These are phyloP conservation scores for Erodium trifolium DNA, from an alignment of 441 rosid species.

Conservation along the genomic window DNA sequence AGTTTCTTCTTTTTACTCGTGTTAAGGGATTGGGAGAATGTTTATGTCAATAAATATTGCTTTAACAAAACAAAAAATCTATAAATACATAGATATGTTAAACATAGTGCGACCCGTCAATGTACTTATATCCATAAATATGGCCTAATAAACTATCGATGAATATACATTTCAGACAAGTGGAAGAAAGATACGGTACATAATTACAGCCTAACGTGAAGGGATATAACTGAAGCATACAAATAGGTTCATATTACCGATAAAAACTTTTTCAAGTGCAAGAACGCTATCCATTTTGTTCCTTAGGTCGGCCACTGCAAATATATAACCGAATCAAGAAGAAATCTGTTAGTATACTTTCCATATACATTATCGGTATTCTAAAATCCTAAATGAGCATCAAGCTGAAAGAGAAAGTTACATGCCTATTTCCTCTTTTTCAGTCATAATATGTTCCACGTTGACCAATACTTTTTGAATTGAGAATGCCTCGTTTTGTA, in stretches of 20 bases:
- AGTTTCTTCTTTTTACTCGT: neutral
- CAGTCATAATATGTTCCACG: constrained; percentile 47
- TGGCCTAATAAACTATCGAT: neutral
- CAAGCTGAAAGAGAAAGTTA: constrained; percentile 22
- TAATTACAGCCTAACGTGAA: constrained; percentile 4
- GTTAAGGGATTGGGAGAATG: neutral
- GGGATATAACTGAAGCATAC: constrained; percentile 14
- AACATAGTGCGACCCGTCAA: neutral
- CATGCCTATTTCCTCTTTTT: constrained; percentile 80
- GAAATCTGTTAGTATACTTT: neutral
- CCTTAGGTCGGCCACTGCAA: constrained; percentile 53
- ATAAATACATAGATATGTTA: neutral
- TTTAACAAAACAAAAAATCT: neutral
- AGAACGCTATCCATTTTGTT: constrained; percentile 54
- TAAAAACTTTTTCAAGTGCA: constrained; percentile 41
- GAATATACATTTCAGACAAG: neutral
- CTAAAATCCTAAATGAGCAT: constrained; percentile 12
- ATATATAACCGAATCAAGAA: constrained; percentile 18
- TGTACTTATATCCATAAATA: neutral
- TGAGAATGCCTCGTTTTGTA: constrained; percentile 63
- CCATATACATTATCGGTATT: constrained; percentile 2
- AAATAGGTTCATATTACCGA: constrained; percentile 33
- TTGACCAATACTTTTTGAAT: constrained; percentile 50
- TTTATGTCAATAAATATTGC: constrained; percentile 1
- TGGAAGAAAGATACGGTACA: constrained; percentile 2